Evolutionary conservation across 768 basidiomycete species (phyloP), one percentile per base, ranked within the genome.

Genomic region (Ramaria sp.): DNA sequence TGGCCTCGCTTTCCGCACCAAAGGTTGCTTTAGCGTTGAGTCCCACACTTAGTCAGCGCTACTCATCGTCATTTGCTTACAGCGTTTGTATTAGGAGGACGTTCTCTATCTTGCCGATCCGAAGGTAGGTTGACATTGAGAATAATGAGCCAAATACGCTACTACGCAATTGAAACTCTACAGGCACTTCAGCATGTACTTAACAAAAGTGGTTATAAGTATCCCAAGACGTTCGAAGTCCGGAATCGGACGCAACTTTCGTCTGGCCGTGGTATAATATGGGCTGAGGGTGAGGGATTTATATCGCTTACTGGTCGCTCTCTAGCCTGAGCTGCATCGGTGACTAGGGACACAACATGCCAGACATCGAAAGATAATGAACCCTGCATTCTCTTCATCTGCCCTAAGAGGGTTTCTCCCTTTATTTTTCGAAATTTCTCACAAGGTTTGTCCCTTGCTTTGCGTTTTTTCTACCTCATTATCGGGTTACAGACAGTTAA

Each of bases 101-200:
- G 73, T 76, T 17, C 67, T 82, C 33, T 66, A 78, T 49, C 72
- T 81, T 54, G 75, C 78, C 27, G 81, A 82, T 59, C 79, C 78
- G 0, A 80, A 80, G 64, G 78, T 45, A 27, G 24, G 41, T 33
- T 52, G 20, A 19, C 30, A 20, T 34, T 15, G 19, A 30, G 45
- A 13, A 27, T 41, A 41, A 41, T 41, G n/a, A 13, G 2, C n/a
- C n/a, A 9, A n/a, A 2, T 7, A 43, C 10, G 10, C 17, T 17
- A 19, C 7, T 22, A 43, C 17, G 1, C 20, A n/a, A 43, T 22
- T 41, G 39, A 9, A 41, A 43, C 27, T 2, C 27, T 38, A 10
- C 42, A 54, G 48, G 64, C 63, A 19, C 58, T 67, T 17, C 66
- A 65, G 47, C 65, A 68, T 41, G 57, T 69, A 20, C 63, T 67